Evolutionary conservation across 192 early-diverging fungal genomes (phyloP).

Genomic region (Chytriomyces confervae): DNA sequence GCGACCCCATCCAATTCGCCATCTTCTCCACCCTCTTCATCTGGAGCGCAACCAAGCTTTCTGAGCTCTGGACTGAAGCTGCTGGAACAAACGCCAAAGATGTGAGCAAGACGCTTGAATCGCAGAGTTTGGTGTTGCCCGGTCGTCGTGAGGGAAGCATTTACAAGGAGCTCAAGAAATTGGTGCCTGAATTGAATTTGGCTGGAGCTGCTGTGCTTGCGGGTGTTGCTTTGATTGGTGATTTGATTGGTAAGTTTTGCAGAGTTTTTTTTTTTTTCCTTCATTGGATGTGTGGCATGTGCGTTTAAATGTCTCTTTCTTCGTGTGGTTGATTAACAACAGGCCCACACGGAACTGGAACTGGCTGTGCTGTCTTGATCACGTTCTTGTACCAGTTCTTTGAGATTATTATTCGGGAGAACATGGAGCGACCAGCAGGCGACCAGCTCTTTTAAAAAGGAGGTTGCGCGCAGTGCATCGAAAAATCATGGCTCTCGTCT

Average conservation of each 20-base stretch:
- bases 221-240: slow-evolving; percentile 81
- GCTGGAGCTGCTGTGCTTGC: slow-evolving; percentile 88
- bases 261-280: background rate
- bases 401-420: slow-evolving; percentile 86
- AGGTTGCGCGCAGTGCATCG: too few relatives aligned
- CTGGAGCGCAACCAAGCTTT: slow-evolving; percentile 81
- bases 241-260: slow-evolving; percentile 70
- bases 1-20: slow-evolving; percentile 89
- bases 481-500: too few relatives aligned
- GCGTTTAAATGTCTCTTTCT: background rate
- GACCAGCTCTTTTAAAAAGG: slow-evolving; percentile 3
- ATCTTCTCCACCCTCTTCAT: slow-evolving; percentile 86
- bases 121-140: slow-evolving; percentile 86
- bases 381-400: slow-evolving; percentile 95
- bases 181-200: slow-evolving; percentile 88
- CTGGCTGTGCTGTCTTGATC: slow-evolving; percentile 86
- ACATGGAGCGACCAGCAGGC: slow-evolving; percentile 47
- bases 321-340: background rate
- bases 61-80: slow-evolving; percentile 92
- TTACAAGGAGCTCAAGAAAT: slow-evolving; percentile 96
- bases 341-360: slow-evolving; percentile 90
- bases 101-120: slow-evolving; percentile 88
- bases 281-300: background rate
- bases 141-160: slow-evolving; percentile 88
- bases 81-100: slow-evolving; percentile 92